Percentiles rank a stretch among this genome's conserved stretches.
phyloP scores from a whole-genome alignment of 2,329 filamentous ascomycete species.

The Nemania serpens region DNA sequence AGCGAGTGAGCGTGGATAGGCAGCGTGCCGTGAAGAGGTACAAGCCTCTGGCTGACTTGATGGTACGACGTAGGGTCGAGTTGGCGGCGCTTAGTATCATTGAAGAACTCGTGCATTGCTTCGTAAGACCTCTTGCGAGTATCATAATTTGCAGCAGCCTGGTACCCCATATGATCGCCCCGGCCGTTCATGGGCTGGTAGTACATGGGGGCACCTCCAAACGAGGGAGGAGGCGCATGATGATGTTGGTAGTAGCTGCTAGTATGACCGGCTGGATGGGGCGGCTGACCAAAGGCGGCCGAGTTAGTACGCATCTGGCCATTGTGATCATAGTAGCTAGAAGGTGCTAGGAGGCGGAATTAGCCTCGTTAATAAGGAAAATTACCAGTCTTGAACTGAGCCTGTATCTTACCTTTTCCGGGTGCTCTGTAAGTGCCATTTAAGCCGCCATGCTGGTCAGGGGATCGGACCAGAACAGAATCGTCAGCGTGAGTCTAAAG shows the following conservation, averaged over 20 bases:
- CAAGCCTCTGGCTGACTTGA: slow-evolving; percentile 86
- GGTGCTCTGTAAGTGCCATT: slow-evolving; percentile 58
- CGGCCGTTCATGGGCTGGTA: slow-evolving; percentile 67
- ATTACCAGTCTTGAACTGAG: slow-evolving; percentile 31
- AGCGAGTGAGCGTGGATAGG: slow-evolving; percentile 61
- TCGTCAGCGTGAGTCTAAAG: slow-evolving; percentile 87
- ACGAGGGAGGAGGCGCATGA: slow-evolving; percentile 51
- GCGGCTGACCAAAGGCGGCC: slow-evolving; percentile 56
- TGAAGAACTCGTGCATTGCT: slow-evolving; percentile 91
- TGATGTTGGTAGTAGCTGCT: slow-evolving; percentile 66
- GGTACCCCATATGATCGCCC: slow-evolving; percentile 67
- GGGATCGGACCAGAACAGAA: slow-evolving; percentile 69
- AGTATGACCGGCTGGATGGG: slow-evolving; percentile 55
- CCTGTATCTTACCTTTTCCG: slow-evolving; percentile 55
- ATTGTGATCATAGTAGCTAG: slow-evolving; percentile 68
- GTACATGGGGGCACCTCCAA: slow-evolving; percentile 77
- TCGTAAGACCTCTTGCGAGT: slow-evolving; percentile 84
- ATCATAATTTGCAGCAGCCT: slow-evolving; percentile 59
- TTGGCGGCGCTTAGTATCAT: slow-evolving; percentile 86
- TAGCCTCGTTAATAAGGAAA: slow-evolving; percentile 47
- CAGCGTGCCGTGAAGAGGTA: slow-evolving; percentile 76
- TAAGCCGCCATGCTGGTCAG: slow-evolving; percentile 57
- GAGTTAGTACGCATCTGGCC: slow-evolving; percentile 64
- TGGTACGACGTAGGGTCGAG: slow-evolving; percentile 89
- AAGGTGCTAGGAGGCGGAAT: slow-evolving; percentile 52